phyloP scores from a whole-genome alignment of 179 eudicot genomes.

The Amaranthus tricolor region DNA sequence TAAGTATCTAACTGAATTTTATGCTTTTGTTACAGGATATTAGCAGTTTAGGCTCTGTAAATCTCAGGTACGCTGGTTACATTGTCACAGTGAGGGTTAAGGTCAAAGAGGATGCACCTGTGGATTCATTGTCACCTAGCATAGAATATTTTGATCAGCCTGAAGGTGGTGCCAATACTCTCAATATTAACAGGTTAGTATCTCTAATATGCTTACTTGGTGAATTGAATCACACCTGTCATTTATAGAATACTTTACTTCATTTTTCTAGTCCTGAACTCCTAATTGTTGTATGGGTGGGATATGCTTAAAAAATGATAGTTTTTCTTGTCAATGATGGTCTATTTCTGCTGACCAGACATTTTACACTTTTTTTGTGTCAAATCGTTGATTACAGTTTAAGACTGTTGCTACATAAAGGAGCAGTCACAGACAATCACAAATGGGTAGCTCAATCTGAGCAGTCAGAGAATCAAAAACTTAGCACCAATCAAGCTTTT shows the following conservation, averaged over 20 bases:
- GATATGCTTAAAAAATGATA: not conserved
- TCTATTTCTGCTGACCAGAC: not conserved
- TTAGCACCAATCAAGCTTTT: conserved; percentile 48
- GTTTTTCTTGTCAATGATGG: conserved; percentile 3
- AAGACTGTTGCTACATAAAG: conserved; percentile 83
- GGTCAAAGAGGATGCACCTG: conserved; percentile 42
- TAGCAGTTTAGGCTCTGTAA: conserved; percentile 80
- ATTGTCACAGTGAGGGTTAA: conserved; percentile 80
- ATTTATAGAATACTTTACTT: not conserved
- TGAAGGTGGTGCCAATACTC: conserved; percentile 98
- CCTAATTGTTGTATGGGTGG: not conserved
- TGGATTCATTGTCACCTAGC: conserved; percentile 39
- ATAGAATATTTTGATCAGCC: conserved; percentile 74
- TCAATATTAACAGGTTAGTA: conserved; percentile 88
- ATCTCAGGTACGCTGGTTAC: conserved; percentile 83
- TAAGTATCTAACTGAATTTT: conserved; percentile 12
- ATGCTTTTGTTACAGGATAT: conserved; percentile 61
- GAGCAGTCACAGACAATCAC: conserved; percentile 44
- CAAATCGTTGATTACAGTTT: conserved; percentile 53
- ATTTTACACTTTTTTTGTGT: not conserved
- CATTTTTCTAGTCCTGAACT: not conserved
- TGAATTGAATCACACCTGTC: not conserved
- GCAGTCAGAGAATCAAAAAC: conserved; percentile 45
- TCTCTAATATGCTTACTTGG: conserved; percentile 14
- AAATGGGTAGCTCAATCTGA: conserved; percentile 36